Base-by-base conservation (phyloP, 2,329 filamentous ascomycete genomes). In the Hypoxylon sp. region DNA sequence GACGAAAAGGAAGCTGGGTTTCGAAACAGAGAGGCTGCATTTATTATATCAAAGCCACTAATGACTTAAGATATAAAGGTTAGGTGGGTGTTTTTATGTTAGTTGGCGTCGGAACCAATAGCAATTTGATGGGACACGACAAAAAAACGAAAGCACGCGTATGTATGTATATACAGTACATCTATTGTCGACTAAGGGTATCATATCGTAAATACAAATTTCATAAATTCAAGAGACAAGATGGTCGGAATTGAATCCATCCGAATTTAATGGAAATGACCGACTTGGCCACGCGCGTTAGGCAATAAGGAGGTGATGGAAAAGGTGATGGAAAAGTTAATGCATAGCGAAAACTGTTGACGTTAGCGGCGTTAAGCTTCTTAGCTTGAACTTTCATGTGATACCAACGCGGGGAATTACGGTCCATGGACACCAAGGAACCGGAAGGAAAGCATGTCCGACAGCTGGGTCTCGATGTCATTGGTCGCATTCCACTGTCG, bases 321-420 rank as follows among this genome's bases (percentile, higher is more conserved):
- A 50, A 67, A 44, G 29, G 39, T 10, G 52, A 61, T 56, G 51
- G 24, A 37, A 50, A 67, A 56, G 42, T 39, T 64, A 46, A 60
- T 56, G 50, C 59, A 44, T 29, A 17, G 19, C 60, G 39, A 54
- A 62, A 64, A 60, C 52, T 61, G 65, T 71, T 66, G 68, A 71
- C 55, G 66, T 69, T 68, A 67, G 24, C 42, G 33, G 39, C 14
- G 19, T 55, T 50, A 22, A 55, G 33, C 42, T 58, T 1, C 17
- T 29, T 47, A 46, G 48, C n/a, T 47, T 29, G 50, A 64, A 67
- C 61, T 72, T 70, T 65, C 69, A 71, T 73, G 69, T 73, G 67
- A 73, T 46, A 68, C 33, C 56, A 46, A 52, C 50, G 70, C 64
- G 67, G 64, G 66, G 66, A 64, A 53, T 48, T 29, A 39, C n/a